Base-by-base conservation (phyloP, 306 rosid species). In the Sicyos edulis region DNA sequence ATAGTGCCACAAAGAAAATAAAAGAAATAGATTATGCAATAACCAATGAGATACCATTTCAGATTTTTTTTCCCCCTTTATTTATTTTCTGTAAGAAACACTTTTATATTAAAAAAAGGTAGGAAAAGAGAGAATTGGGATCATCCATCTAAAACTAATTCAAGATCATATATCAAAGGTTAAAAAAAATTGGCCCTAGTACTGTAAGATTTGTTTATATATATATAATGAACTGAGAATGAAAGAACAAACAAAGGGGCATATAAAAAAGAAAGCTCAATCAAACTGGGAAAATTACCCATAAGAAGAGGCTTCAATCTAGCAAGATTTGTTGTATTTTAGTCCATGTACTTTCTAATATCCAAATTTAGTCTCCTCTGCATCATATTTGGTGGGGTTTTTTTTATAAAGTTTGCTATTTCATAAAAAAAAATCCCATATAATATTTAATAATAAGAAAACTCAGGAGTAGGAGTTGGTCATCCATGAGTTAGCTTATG, bases 11-110 rank as follows among this genome's bases (percentile, higher is more conserved):
- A 51, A 29, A 45, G 54, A 21, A 57, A 12, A 57, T 34, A 58
- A 58, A 58, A 55, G 14, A 55, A 55, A 60, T 60, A 63, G 11
- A 63, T n/a, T 40, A 63, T 40, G 51, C 52, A 34, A 63, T 63
- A 40, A 63, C 70, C 70, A 63, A 63, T 63, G 29, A 26, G 66
- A 2, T 29, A 10, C 42, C 20, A 13, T 7, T 60, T 26, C 60
- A 19, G 19, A 13, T 11, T 47, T 47, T 47, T 45, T 45, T 47
- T 47, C 5, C 15, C 52, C 16, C 5, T 47, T 11, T 12, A n/a
- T 10, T 47, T 42, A 42, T 42, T 42, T 42, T 42, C 47, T 11
- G 52, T 47, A 47, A 47, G 52, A 12, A 47, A 47, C 4, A 2
- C 16, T 47, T 47, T 47, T 11, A 11, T 11, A 2, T 47, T 0